These are phyloP conservation scores for Ascomycota sp. DNA, from an alignment of 2,329 filamentous ascomycete species.

Conservation along the genomic window DNA sequence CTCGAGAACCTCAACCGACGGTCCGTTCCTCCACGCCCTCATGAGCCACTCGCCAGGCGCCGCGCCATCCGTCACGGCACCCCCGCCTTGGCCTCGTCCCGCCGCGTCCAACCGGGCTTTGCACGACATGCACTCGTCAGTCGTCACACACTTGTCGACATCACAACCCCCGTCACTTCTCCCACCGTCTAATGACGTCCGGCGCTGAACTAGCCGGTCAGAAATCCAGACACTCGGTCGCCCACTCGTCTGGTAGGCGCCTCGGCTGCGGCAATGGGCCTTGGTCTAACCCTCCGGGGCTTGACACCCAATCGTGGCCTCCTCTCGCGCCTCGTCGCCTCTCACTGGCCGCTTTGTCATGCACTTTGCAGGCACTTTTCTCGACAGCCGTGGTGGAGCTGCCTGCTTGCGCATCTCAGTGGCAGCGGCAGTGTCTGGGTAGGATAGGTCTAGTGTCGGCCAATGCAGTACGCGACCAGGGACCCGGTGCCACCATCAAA, in stretches of 20 bases:
- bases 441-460: background rate
- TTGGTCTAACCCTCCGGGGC: constrained; percentile 5
- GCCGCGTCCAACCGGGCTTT: background rate
- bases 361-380: constrained; percentile 9
- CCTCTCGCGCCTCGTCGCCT: constrained; percentile 5
- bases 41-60: too few species aligned
- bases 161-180: background rate
- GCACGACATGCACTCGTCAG: background rate
- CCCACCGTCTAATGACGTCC: too few species aligned
- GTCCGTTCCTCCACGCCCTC: too few species aligned
- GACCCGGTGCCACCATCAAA: too few species aligned
- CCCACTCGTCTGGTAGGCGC: background rate
- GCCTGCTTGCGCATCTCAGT: constrained; percentile 6
- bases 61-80: background rate
- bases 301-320: constrained; percentile 15
- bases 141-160: background rate
- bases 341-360: constrained; percentile 12
- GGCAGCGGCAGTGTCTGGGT: constrained; percentile 2
- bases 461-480: too few species aligned
- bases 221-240: too few species aligned
- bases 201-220: too few species aligned
- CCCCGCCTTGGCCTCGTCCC: background rate
- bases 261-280: background rate
- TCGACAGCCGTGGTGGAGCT: constrained; percentile 24
- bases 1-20: too few species aligned